phyloP scores from a whole-genome alignment of 352 stramenopile species.

The Vaucheria bursata region DNA sequence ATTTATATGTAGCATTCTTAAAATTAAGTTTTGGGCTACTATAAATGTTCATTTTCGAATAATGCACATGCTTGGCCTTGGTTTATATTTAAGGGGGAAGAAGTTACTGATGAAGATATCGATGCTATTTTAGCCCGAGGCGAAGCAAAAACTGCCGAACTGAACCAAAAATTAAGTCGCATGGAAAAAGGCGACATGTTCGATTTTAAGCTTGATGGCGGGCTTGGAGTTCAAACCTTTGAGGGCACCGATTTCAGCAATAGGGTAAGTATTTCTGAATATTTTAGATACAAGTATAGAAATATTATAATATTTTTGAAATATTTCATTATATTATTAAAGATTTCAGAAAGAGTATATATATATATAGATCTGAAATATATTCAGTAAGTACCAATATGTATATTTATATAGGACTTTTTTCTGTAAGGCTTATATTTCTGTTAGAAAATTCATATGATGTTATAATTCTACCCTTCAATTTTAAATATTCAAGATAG shows the following conservation, averaged over 20 bases:
- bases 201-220: slow-evolving; percentile 51
- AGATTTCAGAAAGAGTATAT: neutral
- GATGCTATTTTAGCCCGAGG: slow-evolving; percentile 39
- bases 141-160: slow-evolving; percentile 35
- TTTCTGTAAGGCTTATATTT: neutral
- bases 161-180: slow-evolving; percentile 38
- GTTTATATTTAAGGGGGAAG: slow-evolving; percentile 48
- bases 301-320: neutral
- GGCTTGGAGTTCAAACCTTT: slow-evolving; percentile 77
- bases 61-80: no score
- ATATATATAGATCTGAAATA: neutral
- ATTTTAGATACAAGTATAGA: neutral
- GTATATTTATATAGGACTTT: neutral
- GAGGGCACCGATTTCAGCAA: slow-evolving; percentile 78
- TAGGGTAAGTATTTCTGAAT: slow-evolving; percentile 15
- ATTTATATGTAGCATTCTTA: no score
- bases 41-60: no score
- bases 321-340: neutral
- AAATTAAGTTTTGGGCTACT: no score
- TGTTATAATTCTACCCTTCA: no score
- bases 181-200: slow-evolving; percentile 45
- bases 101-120: slow-evolving; percentile 55
- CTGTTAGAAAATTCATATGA: neutral
- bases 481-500: no score
- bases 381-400: neutral